Evolutionary conservation across 495 filamentous ascomycete genomes (phyloP).

Genomic region (Lophiotrema nucula): DNA sequence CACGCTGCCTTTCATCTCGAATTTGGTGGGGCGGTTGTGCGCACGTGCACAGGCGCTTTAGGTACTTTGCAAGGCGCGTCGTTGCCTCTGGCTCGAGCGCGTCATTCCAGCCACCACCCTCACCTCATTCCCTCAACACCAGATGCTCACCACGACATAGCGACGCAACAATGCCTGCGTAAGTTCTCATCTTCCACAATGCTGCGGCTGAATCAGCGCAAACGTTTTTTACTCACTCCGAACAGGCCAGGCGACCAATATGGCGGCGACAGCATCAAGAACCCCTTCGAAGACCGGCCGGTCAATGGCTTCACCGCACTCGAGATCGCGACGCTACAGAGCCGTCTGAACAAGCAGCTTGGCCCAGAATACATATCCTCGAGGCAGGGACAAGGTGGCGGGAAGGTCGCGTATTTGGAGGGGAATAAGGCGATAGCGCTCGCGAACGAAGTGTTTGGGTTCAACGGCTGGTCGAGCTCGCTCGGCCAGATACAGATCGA

Average conservation of each 20-base stretch:
- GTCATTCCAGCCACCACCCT: slow-evolving; percentile 21
- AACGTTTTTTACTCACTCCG: background rate
- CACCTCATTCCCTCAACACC: slow-evolving; percentile 2
- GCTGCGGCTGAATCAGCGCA: background rate
- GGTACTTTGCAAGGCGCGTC: slow-evolving; percentile 13
- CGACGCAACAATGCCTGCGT: slow-evolving; percentile 28
- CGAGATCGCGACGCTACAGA: slow-evolving; percentile 85
- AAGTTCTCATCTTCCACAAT: background rate
- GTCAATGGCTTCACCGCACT: slow-evolving; percentile 80
- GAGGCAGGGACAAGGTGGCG: slow-evolving; percentile 73
- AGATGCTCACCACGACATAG: slow-evolving; percentile 19
- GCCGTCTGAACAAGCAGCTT: slow-evolving; percentile 85
- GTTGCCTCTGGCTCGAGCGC: slow-evolving; percentile 1
- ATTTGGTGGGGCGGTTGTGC: background rate
- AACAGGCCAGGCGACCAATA: slow-evolving; percentile 77
- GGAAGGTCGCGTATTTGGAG: slow-evolving; percentile 85
- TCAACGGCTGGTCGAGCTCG: slow-evolving; percentile 94
- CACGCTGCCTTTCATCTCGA: background rate
- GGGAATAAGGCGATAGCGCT: slow-evolving; percentile 94
- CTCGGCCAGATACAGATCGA: slow-evolving; percentile 89
- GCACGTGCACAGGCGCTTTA: too few species aligned
- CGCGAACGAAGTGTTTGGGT: slow-evolving; percentile 97
- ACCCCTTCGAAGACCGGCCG: slow-evolving; percentile 77
- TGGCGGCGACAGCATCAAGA: slow-evolving; percentile 48
- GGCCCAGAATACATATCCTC: slow-evolving; percentile 94